Percentiles rank a stretch among this genome's conserved stretches.
phyloP scores from a whole-genome alignment of 2,329 filamentous ascomycete species.

The Ascochyta fabae region DNA sequence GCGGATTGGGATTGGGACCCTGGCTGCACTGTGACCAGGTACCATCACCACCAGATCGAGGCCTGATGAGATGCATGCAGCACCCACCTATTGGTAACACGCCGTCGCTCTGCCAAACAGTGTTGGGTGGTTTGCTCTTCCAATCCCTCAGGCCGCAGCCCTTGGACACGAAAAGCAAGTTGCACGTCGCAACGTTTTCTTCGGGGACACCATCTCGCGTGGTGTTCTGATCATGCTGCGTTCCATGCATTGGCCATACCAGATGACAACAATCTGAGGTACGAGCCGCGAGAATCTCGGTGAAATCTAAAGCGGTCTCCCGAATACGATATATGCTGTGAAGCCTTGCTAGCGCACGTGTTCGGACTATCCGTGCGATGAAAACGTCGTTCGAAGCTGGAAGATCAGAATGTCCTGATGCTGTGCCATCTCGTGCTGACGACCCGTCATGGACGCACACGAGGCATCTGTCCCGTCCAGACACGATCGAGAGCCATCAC shows the following conservation, averaged over 20 bases:
- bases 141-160: background rate
- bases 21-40: constrained; percentile 3
- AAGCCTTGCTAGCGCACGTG: constrained; percentile 18
- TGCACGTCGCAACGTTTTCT: constrained; percentile 11
- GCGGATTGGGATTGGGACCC: constrained; percentile 1
- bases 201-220: constrained; percentile 14
- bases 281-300: constrained; percentile 7
- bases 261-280: constrained; percentile 19
- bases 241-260: constrained; percentile 9
- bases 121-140: too few species aligned
- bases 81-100: constrained; percentile 9
- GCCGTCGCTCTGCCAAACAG: background rate
- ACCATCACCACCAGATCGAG: constrained; percentile 12
- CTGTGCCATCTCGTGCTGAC: constrained; percentile 7
- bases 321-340: constrained; percentile 17
- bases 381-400: constrained; percentile 1
- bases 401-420: constrained; percentile 10
- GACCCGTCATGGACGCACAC: constrained; percentile 2
- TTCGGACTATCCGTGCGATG: background rate
- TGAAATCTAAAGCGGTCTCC: constrained; percentile 9
- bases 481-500: background rate
- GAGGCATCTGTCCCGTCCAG: background rate
- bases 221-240: constrained; percentile 15
- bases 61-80: constrained; percentile 15
- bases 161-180: constrained; percentile 8